A percentile compares a stretch with the other conserved stretches of the same genome.
phyloP scores from a whole-genome alignment of 2,329 filamentous ascomycete species.

The Allantophomopsis cytisporea region DNA sequence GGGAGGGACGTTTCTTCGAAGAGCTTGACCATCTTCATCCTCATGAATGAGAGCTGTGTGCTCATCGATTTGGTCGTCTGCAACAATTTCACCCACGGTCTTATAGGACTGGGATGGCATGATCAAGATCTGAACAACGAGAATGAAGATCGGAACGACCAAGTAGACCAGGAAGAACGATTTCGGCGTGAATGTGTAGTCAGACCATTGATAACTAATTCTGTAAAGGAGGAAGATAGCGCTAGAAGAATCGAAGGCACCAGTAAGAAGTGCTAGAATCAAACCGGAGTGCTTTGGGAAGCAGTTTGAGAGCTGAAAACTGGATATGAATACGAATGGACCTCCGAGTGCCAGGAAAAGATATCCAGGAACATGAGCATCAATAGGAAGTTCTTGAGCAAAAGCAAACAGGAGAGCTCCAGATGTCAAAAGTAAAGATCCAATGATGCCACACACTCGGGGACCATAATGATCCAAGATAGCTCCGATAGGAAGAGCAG shows the following conservation, averaged over 20 bases:
- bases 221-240: conserved; percentile 67
- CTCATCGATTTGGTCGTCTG: conserved; percentile 44
- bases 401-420: conserved; percentile 66
- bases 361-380: conserved; percentile 64
- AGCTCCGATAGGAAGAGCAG: conserved; percentile 71
- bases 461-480: conserved; percentile 77
- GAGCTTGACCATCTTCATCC: conserved; percentile 27
- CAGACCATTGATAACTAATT: conserved; percentile 48
- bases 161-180: conserved; percentile 65
- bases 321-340: conserved; percentile 70
- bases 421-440: conserved; percentile 50
- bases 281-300: conserved; percentile 65
- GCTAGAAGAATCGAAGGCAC: conserved; percentile 73
- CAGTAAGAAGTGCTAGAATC: conserved; percentile 69
- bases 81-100: conserved; percentile 69
- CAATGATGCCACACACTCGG: conserved; percentile 59
- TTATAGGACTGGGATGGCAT: conserved; percentile 72
- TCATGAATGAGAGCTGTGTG: conserved; percentile 22
- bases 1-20: no score
- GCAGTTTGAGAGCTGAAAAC: conserved; percentile 74
- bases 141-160: conserved; percentile 52
- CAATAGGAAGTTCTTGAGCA: conserved; percentile 49
- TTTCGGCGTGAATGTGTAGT: conserved; percentile 42
- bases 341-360: conserved; percentile 66
- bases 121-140: conserved; percentile 52